These are phyloP conservation scores for Alternaria tenuissima DNA, from an alignment of 2,329 filamentous ascomycete species.

Conservation along the genomic window DNA sequence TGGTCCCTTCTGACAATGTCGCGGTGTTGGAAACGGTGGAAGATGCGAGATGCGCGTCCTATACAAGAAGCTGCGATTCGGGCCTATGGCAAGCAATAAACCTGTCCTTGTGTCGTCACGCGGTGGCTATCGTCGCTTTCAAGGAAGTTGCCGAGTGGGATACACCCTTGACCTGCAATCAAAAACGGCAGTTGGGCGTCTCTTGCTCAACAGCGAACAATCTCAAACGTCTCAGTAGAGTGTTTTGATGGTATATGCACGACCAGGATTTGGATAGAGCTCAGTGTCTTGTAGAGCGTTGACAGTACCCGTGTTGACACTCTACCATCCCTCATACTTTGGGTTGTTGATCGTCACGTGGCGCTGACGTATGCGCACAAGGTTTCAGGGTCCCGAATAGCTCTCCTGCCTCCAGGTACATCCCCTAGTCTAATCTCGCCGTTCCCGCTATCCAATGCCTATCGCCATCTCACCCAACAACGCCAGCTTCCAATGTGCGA, in stretches of 20 bases:
- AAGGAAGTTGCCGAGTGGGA: constrained; percentile 22
- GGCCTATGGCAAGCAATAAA: constrained; percentile 10
- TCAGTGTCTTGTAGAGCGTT: constrained; percentile 1
- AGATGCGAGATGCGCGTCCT: not conserved
- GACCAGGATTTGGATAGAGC: not conserved
- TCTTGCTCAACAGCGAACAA: not conserved
- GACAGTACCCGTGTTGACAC: constrained; percentile 1
- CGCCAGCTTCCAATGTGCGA: not conserved
- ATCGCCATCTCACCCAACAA: constrained; percentile 1
- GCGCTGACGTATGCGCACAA: constrained; percentile 17
- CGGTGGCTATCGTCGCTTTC: constrained; percentile 19
- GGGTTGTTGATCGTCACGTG: constrained; percentile 17
- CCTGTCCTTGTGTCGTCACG: constrained; percentile 18
- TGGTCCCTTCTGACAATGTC: not conserved
- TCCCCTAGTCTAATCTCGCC: constrained; percentile 6
- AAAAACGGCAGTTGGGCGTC: not conserved
- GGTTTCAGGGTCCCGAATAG: not conserved
- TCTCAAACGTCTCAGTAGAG: not conserved
- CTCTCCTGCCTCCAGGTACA: constrained; percentile 5
- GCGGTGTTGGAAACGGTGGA: not conserved
- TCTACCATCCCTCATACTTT: constrained; percentile 5
- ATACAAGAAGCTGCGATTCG: constrained; percentile 14
- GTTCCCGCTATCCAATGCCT: not conserved
- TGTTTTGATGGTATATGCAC: not conserved
- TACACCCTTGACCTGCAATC: constrained; percentile 18